These are phyloP conservation scores for Lyophyllum atratum DNA, from an alignment of 768 basidiomycete species.

Conservation along the genomic window DNA sequence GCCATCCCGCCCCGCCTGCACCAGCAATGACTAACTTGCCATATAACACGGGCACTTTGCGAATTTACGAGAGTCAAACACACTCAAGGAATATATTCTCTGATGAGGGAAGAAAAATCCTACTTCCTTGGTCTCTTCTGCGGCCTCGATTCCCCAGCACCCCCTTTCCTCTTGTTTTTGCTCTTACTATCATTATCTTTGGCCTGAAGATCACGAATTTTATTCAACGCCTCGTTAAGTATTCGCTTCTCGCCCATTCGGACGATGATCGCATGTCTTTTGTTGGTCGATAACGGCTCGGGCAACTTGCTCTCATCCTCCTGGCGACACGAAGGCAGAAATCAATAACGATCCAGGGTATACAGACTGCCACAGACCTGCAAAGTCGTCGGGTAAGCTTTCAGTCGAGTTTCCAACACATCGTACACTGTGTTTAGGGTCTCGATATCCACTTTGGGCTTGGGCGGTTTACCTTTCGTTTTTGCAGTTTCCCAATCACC, in stretches of 20 bases:
- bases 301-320: constrained; percentile 56
- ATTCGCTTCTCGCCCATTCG: constrained; percentile 82
- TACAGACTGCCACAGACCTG: constrained; percentile 45
- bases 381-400: constrained; percentile 57
- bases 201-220: constrained; percentile 15
- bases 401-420: constrained; percentile 52
- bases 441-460: constrained; percentile 56
- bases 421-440: constrained; percentile 48
- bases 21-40: not conserved
- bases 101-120: not conserved
- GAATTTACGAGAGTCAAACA: too few species aligned
- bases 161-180: constrained; percentile 17
- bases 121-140: constrained; percentile 16
- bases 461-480: constrained; percentile 72
- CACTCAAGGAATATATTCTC: too few species aligned
- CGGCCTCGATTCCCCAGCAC: constrained; percentile 1
- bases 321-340: constrained; percentile 20
- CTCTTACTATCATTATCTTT: constrained; percentile 3
- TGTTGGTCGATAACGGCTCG: constrained; percentile 41
- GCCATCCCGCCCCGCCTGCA: not conserved
- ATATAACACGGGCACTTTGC: too few species aligned
- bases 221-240: constrained; percentile 34
- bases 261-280: constrained; percentile 67
- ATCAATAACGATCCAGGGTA: not conserved
- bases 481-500: constrained; percentile 62